phyloP scores from a whole-genome alignment of 306 rosid genomes.

The Rosa chinensis region DNA sequence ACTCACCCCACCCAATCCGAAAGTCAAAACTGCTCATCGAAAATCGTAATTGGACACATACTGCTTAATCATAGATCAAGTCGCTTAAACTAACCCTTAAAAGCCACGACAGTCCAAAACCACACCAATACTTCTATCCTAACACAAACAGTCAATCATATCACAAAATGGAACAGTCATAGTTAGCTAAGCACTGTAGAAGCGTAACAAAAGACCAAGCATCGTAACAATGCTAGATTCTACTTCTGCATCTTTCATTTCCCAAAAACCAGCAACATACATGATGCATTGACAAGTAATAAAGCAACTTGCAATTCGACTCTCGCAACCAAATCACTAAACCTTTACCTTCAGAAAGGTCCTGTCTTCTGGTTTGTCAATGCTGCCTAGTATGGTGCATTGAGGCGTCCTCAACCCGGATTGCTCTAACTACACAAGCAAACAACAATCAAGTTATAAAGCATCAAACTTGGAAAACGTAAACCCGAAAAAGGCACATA shows the following conservation, averaged over 20 bases:
- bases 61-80: too few relatives aligned
- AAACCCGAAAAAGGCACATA: not conserved
- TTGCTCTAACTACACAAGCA: conserved; percentile 56
- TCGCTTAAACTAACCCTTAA: not conserved
- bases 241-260: not conserved
- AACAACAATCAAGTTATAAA: not conserved
- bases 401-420: conserved; percentile 84
- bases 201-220: not conserved
- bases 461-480: not conserved
- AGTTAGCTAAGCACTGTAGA: not conserved
- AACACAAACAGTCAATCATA: not conserved
- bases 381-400: conserved; percentile 77
- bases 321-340: not conserved
- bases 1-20: not conserved
- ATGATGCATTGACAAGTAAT: not conserved
- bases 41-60: not conserved
- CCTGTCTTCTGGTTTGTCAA: conserved; percentile 63
- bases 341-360: conserved; percentile 38
- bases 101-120: not conserved
- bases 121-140: not conserved
- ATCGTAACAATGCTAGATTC: not conserved
- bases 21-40: not conserved
- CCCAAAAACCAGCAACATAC: not conserved
- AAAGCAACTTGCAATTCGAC: not conserved
- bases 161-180: not conserved